These are phyloP conservation scores for Sambucus nigra DNA, from an alignment of 129 eudicot genomes.

Conservation along the genomic window DNA sequence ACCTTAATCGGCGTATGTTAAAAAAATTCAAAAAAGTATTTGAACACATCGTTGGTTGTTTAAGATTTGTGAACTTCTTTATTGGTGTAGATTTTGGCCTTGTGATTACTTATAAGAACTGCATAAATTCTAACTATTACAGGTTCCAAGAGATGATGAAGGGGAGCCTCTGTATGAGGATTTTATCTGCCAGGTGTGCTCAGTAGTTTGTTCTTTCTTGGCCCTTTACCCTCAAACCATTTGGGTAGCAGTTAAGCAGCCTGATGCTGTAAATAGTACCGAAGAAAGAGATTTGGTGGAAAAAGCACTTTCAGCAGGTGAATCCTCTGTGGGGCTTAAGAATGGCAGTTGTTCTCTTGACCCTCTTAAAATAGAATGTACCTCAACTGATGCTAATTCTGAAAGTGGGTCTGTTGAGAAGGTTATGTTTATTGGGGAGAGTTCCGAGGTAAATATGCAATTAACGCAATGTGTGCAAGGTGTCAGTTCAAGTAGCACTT, in stretches of 20 bases:
- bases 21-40: too few relatives aligned
- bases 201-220: slow-evolving; percentile 55
- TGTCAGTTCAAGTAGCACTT: slow-evolving; percentile 30
- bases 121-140: too few relatives aligned
- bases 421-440: slow-evolving; percentile 21
- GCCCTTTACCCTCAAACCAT: slow-evolving; percentile 50
- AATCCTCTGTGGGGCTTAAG: slow-evolving; percentile 23
- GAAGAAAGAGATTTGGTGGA: slow-evolving; percentile 36
- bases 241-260: slow-evolving; percentile 27
- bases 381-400: slow-evolving; percentile 7
- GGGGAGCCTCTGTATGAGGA: slow-evolving; percentile 89
- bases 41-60: too few relatives aligned
- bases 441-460: slow-evolving; percentile 14
- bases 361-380: slow-evolving; percentile 7
- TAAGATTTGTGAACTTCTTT: too few relatives aligned
- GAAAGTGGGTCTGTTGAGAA: slow-evolving; percentile 12
- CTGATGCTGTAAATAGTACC: slow-evolving; percentile 18
- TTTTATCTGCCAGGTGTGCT: slow-evolving; percentile 72
- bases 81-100: too few relatives aligned
- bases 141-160: slow-evolving; percentile 85
- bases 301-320: slow-evolving; percentile 20
- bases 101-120: too few relatives aligned
- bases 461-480: slow-evolving; percentile 15
- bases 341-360: slow-evolving; percentile 18
- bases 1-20: too few relatives aligned